A percentile compares a stretch with the other conserved stretches of the same genome.
Evolutionary conservation across 441 rosid genomes (phyloP).

Genomic region (Biscutella auriculata): DNA sequence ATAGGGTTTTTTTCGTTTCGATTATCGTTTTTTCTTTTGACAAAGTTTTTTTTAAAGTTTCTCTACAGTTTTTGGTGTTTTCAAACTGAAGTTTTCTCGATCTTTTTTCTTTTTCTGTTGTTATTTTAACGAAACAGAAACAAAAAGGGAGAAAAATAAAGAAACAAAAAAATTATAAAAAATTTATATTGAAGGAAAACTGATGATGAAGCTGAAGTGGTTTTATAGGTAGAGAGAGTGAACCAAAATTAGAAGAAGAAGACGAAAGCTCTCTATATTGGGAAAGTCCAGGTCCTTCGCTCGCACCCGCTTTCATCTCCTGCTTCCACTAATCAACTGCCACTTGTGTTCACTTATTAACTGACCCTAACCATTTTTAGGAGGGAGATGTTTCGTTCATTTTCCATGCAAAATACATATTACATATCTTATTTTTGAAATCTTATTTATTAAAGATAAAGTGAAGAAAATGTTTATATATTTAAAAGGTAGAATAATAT

Average conservation of each 20-base stretch:
- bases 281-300: conserved; percentile 19
- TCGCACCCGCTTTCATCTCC: conserved; percentile 14
- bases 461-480: too few species aligned
- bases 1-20: neutral
- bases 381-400: too few species aligned
- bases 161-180: conserved; percentile 1
- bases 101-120: conserved; percentile 20
- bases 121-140: conserved; percentile 21
- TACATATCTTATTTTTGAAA: too few species aligned
- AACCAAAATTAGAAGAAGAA: neutral
- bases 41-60: neutral
- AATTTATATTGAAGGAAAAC: neutral
- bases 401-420: too few species aligned
- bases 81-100: conserved; percentile 13
- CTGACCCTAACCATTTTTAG: neutral
- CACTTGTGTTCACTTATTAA: neutral
- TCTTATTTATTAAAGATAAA: too few species aligned
- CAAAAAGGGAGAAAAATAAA: conserved; percentile 6
- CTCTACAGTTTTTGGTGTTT: conserved; percentile 7
- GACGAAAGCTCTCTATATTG: too few species aligned
- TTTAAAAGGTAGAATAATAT: too few species aligned
- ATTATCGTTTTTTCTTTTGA: neutral
- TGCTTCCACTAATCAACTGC: conserved; percentile 12
- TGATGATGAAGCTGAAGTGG: neutral
- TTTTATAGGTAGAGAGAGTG: conserved; percentile 8